Percentiles rank a stretch among this genome's conserved stretches.
These are phyloP conservation scores for Tuber microsphaerosporum DNA, from an alignment of 495 filamentous ascomycete genomes.

Conservation along the genomic window DNA sequence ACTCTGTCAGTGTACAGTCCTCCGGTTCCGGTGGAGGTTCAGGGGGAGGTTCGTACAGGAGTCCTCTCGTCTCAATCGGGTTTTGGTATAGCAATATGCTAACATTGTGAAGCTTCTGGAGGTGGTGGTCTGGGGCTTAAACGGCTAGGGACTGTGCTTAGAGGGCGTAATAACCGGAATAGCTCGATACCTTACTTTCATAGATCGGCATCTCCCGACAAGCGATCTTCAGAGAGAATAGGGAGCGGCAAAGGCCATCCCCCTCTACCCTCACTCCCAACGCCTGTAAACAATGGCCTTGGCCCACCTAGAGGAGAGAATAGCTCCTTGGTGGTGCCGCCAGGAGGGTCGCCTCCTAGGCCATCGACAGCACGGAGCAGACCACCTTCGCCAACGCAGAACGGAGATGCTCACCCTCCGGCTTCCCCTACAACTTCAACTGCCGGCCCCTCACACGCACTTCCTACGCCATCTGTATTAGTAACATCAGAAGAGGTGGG, in stretches of 20 bases:
- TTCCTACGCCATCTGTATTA: slow-evolving; percentile 29
- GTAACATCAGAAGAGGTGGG: slow-evolving; percentile 35
- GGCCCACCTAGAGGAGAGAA: slow-evolving; percentile 14
- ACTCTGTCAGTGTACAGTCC: slow-evolving; percentile 43
- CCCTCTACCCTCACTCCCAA: slow-evolving; percentile 23
- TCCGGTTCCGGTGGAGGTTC: slow-evolving; percentile 43
- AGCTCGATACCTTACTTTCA: slow-evolving; percentile 37
- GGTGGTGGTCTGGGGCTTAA: slow-evolving; percentile 36
- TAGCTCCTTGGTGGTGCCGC: slow-evolving; percentile 13
- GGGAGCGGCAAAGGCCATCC: slow-evolving; percentile 16
- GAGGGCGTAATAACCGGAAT: slow-evolving; percentile 40
- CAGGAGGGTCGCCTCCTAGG: slow-evolving; percentile 23
- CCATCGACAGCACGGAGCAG: slow-evolving; percentile 18
- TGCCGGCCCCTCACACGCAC: slow-evolving; percentile 14
- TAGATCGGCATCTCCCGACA: slow-evolving; percentile 37
- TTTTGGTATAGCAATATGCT: slow-evolving; percentile 19
- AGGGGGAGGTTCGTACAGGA: slow-evolving; percentile 42
- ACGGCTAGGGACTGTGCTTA: slow-evolving; percentile 39
- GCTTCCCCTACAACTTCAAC: slow-evolving; percentile 20
- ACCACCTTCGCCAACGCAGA: slow-evolving; percentile 26
- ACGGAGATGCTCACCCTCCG: slow-evolving; percentile 28
- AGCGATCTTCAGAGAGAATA: slow-evolving; percentile 29
- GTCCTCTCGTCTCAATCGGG: slow-evolving; percentile 42
- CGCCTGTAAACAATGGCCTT: slow-evolving; percentile 21
- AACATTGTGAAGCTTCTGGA: slow-evolving; percentile 13